These are phyloP conservation scores for Terana coerulea DNA, from an alignment of 768 basidiomycete species.

Conservation along the genomic window DNA sequence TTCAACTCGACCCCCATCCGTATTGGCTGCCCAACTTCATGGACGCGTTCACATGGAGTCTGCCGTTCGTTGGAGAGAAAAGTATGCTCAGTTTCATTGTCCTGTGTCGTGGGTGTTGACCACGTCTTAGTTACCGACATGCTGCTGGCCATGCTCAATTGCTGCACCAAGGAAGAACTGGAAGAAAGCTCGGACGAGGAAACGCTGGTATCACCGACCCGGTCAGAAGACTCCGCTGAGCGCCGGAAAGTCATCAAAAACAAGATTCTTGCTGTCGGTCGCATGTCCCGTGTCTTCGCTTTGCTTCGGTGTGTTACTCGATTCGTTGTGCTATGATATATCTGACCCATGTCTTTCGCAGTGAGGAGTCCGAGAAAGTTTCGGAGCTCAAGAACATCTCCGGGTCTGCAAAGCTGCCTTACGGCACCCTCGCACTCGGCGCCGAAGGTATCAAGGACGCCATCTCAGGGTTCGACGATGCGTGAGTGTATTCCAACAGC, in stretches of 20 bases:
- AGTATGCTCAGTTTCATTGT: conserved; percentile 50
- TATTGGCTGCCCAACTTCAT: conserved; percentile 98
- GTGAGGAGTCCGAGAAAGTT: conserved; percentile 97
- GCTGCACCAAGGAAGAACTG: conserved; percentile 95
- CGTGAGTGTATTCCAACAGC: conserved; percentile 54
- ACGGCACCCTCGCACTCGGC: conserved; percentile 80
- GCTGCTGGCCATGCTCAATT: conserved; percentile 95
- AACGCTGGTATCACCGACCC: conserved; percentile 30
- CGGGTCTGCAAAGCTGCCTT: conserved; percentile 74
- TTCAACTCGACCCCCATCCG: conserved; percentile 93
- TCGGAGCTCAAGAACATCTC: conserved; percentile 93
- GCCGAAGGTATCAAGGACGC: conserved; percentile 94
- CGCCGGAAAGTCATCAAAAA: conserved; percentile 93
- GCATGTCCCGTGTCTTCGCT: conserved; percentile 95
- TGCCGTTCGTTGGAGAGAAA: conserved; percentile 96
- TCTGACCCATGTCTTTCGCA: conserved; percentile 26
- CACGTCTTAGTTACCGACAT: conserved; percentile 84
- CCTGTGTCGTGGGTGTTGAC: neutral
- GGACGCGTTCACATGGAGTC: conserved; percentile 97
- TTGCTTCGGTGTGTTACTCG: conserved; percentile 71
- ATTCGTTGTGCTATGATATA: neutral
- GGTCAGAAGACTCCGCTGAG: conserved; percentile 46
- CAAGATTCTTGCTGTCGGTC: conserved; percentile 96
- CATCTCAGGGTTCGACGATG: conserved; percentile 91
- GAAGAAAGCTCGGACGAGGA: conserved; percentile 63